A percentile compares a stretch with the other conserved stretches of the same genome.
These are phyloP conservation scores for Cladophialophora bantiana DNA, from an alignment of 2,329 filamentous ascomycete genomes.

Conservation along the genomic window DNA sequence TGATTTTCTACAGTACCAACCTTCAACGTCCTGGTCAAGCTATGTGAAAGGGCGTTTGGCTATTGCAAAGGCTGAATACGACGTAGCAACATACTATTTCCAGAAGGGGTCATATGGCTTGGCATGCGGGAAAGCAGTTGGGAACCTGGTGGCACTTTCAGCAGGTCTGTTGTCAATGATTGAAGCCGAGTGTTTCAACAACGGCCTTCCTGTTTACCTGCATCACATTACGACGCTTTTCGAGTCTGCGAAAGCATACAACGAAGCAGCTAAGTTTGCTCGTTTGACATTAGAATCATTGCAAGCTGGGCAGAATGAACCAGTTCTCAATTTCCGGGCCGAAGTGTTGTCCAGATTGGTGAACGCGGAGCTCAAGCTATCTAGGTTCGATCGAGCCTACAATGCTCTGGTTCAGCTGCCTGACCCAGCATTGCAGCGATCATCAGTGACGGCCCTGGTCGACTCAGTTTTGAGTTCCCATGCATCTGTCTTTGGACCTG, in stretches of 20 bases:
- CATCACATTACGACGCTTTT: slow-evolving; percentile 83
- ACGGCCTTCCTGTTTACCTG: slow-evolving; percentile 83
- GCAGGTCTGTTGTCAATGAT: slow-evolving; percentile 75
- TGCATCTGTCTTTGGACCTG: slow-evolving; percentile 41
- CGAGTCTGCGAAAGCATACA: slow-evolving; percentile 77
- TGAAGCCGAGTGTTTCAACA: slow-evolving; percentile 72
- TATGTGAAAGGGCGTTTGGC: slow-evolving; percentile 86
- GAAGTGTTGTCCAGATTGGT: slow-evolving; percentile 86
- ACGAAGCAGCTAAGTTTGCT: slow-evolving; percentile 84
- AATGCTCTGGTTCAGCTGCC: slow-evolving; percentile 76
- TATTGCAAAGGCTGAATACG: slow-evolving; percentile 75
- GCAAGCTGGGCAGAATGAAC: slow-evolving; percentile 45
- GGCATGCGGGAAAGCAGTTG: slow-evolving; percentile 54
- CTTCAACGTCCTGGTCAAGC: slow-evolving; percentile 64
- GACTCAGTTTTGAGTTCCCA: slow-evolving; percentile 50
- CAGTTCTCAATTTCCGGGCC: slow-evolving; percentile 57
- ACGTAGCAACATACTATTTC: slow-evolving; percentile 76
- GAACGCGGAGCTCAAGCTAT: slow-evolving; percentile 77
- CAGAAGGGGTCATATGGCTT: slow-evolving; percentile 74
- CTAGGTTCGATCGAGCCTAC: slow-evolving; percentile 83
- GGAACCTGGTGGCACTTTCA: slow-evolving; percentile 55
- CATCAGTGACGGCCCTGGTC: slow-evolving; percentile 72
- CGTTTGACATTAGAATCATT: slow-evolving; percentile 73
- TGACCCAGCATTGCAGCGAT: slow-evolving; percentile 73
- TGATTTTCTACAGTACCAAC: slow-evolving; percentile 71